Evolutionary conservation across 164 flowering plant genomes (phyloP).

Genomic region (Vitis cinerea): DNA sequence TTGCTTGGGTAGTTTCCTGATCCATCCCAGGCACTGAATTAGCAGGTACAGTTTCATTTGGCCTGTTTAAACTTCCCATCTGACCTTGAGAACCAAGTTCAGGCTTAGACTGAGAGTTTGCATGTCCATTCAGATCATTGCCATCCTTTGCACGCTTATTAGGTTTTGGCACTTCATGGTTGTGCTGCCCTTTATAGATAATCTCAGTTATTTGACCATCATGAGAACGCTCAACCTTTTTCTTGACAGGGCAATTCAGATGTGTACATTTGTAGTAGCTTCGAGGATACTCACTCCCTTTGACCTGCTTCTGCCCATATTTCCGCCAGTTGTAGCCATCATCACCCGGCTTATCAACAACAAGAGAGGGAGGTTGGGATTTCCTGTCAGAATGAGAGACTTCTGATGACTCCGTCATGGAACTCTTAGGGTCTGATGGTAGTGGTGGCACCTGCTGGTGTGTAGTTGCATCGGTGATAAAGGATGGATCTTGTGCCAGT

Average conservation of each 20-base stretch:
- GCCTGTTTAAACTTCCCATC: slow-evolving; percentile 22
- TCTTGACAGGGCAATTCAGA: slow-evolving; percentile 78
- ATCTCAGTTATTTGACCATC: slow-evolving; percentile 90
- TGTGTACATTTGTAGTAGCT: slow-evolving; percentile 93
- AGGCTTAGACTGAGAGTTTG: slow-evolving; percentile 27
- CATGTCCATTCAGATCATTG: slow-evolving; percentile 34
- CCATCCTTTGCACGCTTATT: slow-evolving; percentile 54
- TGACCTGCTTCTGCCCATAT: slow-evolving; percentile 96
- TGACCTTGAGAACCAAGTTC: slow-evolving; percentile 29
- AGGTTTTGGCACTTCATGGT: slow-evolving; percentile 62
- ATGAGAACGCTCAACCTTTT: slow-evolving; percentile 83
- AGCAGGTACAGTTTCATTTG: slow-evolving; percentile 24
- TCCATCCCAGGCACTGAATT: slow-evolving; percentile 26
- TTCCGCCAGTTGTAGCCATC: slow-evolving; percentile 98
- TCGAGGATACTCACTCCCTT: slow-evolving; percentile 87
- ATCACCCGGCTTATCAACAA: slow-evolving; percentile 62
- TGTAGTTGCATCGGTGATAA: slow-evolving; percentile 23
- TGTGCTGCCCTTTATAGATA: slow-evolving; percentile 89
- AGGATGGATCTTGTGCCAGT: slow-evolving; percentile 22
- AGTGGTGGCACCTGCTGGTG: slow-evolving; percentile 35
- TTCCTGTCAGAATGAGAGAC: slow-evolving; percentile 51
- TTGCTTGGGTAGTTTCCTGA: slow-evolving; percentile 37
- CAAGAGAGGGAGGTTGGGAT: slow-evolving; percentile 30
- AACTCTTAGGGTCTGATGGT: slow-evolving; percentile 31
- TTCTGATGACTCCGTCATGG: slow-evolving; percentile 36